Conservation (phyloP, 2,329 filamentous ascomycete genomes). For the Pezicula neosporulosa region DNA sequence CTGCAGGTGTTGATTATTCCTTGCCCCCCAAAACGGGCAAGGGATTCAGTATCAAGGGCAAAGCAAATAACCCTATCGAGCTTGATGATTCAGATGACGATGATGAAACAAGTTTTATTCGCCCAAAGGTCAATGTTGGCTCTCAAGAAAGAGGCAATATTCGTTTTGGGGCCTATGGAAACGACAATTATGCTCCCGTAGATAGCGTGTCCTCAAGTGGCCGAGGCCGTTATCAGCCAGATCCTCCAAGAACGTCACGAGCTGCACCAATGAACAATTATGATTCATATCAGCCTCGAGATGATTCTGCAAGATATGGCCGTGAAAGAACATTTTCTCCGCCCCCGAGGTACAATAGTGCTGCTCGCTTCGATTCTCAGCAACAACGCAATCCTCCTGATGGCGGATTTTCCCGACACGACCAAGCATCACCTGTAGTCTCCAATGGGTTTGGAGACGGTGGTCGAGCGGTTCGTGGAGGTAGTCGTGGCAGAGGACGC, state of each 20-base stretch:
- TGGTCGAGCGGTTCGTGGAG: no score
- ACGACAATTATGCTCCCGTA: not conserved
- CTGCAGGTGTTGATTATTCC: constrained; percentile 23
- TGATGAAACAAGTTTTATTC: constrained; percentile 19
- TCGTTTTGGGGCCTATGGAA: constrained; percentile 7
- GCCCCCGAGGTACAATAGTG: constrained; percentile 2
- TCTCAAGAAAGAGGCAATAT: constrained; percentile 11
- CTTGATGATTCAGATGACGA: constrained; percentile 26
- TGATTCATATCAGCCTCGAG: not conserved
- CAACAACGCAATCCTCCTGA: not conserved
- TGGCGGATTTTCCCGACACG: not conserved
- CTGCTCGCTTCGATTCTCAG: not conserved
- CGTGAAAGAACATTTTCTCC: constrained; percentile 7
- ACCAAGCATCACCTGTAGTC: no score
- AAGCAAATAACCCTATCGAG: constrained; percentile 23
- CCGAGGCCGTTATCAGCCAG: not conserved
- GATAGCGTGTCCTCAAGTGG: not conserved
- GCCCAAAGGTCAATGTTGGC: constrained; percentile 17
- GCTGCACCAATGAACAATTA: not conserved
- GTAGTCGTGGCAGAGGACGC: no score
- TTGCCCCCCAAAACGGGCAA: constrained; percentile 13
- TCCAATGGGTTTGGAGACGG: no score
- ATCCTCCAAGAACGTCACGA: not conserved
- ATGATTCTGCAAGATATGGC: constrained; percentile 2
- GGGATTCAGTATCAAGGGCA: constrained; percentile 27